Percentiles rank a stretch among this genome's conserved stretches.
These are phyloP conservation scores for Cruciata laevipes DNA, from an alignment of 257 asterid species.

Conservation along the genomic window DNA sequence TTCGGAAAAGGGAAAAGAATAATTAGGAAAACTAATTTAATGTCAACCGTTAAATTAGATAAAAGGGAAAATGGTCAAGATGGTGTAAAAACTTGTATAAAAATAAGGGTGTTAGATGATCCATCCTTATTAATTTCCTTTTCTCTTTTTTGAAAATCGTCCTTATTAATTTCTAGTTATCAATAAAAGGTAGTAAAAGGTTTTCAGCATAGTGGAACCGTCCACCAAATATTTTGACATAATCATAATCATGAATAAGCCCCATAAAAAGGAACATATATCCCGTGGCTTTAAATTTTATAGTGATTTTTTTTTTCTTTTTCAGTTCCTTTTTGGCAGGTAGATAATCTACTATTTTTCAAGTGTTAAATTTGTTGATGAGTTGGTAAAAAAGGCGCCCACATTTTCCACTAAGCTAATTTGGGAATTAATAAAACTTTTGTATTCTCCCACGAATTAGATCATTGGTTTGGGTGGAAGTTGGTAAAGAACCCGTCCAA, in stretches of 20 bases:
- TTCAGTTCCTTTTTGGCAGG: background rate
- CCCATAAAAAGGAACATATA: background rate
- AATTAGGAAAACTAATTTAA: no score
- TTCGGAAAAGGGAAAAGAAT: no score
- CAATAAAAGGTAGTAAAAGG: background rate
- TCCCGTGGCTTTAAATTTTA: background rate
- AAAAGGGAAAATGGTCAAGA: no score
- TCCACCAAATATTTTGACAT: background rate
- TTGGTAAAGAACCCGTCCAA: slow-evolving; percentile 16
- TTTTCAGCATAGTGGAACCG: background rate
- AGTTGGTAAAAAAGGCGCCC: background rate
- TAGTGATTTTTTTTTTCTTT: background rate
- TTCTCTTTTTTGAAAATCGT: background rate
- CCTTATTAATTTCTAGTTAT: background rate
- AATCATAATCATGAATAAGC: background rate
- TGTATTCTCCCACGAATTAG: background rate
- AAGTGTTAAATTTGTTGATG: background rate
- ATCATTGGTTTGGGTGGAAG: slow-evolving; percentile 12
- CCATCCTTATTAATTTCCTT: no score
- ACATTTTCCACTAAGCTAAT: slow-evolving; percentile 5
- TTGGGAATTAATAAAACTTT: background rate
- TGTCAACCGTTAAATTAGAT: no score
- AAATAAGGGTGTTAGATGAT: no score
- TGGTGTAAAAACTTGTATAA: no score
- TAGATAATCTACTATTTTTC: background rate